A percentile compares a stretch with the other conserved stretches of the same genome.
phyloP scores from a whole-genome alignment of 331 rosid species.

The Malus hybrid region DNA sequence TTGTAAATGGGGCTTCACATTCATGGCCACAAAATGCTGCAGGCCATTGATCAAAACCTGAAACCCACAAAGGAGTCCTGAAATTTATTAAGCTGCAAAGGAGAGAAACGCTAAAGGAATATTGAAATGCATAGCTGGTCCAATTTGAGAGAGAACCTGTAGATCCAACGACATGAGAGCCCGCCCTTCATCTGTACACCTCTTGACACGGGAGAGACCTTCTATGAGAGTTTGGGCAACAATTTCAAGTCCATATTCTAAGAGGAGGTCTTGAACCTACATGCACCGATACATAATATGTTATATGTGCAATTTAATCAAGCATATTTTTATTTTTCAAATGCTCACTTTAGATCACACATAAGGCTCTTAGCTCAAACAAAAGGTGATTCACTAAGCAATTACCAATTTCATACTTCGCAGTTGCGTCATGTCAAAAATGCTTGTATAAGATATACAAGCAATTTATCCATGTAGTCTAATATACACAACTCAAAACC shows the following conservation, averaged over 20 bases:
- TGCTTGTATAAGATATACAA: not conserved
- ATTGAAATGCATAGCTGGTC: not conserved
- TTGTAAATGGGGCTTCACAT: slow-evolving; percentile 81
- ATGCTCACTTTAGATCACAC: not conserved
- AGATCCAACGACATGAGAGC: slow-evolving; percentile 96
- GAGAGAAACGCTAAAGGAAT: not conserved
- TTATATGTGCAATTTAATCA: not conserved
- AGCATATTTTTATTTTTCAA: not conserved
- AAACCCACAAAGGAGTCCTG: slow-evolving; percentile 16
- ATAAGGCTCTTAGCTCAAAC: not conserved
- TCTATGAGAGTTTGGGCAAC: slow-evolving; percentile 86
- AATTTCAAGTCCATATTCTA: slow-evolving; percentile 74
- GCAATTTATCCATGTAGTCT: not conserved
- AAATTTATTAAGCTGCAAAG: slow-evolving; percentile 9
- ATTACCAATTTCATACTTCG: not conserved
- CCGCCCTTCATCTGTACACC: slow-evolving; percentile 96
- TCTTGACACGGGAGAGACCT: slow-evolving; percentile 92
- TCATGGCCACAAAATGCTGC: slow-evolving; percentile 68
- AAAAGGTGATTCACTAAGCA: not conserved
- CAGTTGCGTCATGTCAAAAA: not conserved
- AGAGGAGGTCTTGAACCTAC: slow-evolving; percentile 70
- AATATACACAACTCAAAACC: not conserved
- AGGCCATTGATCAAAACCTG: slow-evolving; percentile 97
- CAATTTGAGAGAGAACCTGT: slow-evolving; percentile 44
- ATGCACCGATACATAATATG: slow-evolving; percentile 10